Evolutionary conservation across 345 rosid genomes (phyloP).

Genomic region (Linum tenue): DNA sequence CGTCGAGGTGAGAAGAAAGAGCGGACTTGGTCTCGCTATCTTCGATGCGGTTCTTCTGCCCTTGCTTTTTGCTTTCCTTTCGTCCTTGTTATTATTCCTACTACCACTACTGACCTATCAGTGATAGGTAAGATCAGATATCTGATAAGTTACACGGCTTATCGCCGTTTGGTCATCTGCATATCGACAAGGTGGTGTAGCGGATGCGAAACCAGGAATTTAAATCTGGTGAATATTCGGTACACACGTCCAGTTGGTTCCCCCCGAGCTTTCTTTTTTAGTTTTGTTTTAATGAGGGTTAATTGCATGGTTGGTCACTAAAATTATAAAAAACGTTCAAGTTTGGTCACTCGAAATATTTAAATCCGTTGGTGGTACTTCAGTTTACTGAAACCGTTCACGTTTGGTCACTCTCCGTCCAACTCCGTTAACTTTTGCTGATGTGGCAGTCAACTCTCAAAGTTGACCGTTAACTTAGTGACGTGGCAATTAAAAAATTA

Average conservation of each 20-base stretch:
- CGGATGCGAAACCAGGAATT: constrained; percentile 64
- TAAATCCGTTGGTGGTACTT: too few relatives aligned
- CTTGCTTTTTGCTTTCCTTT: not conserved
- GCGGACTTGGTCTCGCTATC: constrained; percentile 56
- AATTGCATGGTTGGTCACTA: too few relatives aligned
- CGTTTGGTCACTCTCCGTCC: too few relatives aligned
- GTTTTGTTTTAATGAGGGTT: constrained; percentile 1
- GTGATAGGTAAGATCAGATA: fast-evolving
- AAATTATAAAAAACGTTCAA: too few relatives aligned
- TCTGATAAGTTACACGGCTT: fast-evolving
- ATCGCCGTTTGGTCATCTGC: not conserved
- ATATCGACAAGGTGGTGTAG: constrained; percentile 16
- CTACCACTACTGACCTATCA: constrained; percentile 41
- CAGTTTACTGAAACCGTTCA: too few relatives aligned
- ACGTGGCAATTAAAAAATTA: too few relatives aligned
- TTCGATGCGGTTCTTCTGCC: constrained; percentile 50
- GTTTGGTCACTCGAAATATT: too few relatives aligned
- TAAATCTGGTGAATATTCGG: constrained; percentile 62
- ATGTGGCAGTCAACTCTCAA: too few relatives aligned
- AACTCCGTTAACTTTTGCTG: too few relatives aligned
- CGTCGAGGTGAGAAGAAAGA: constrained; percentile 23
- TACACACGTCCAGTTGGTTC: constrained; percentile 55
- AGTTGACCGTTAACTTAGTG: too few relatives aligned
- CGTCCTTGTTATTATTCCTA: not conserved
- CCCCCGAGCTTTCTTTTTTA: constrained; percentile 17